These are phyloP conservation scores for Suhomyces panamericanus DNA, from an alignment of 1,139 yeast species.

Conservation along the genomic window DNA sequence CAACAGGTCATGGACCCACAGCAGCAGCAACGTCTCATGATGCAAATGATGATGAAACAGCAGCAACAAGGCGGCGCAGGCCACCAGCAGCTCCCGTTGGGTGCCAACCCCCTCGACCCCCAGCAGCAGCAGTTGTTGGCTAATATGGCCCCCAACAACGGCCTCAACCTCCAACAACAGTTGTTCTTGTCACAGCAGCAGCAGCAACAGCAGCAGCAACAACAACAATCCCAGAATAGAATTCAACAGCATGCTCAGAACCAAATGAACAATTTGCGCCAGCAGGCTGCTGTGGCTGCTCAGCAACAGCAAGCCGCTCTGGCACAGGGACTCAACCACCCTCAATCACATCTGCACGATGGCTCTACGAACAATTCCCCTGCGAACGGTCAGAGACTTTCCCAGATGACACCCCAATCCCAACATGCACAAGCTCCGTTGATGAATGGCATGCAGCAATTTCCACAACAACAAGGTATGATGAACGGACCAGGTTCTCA, in stretches of 20 bases:
- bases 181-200: slow-evolving; percentile 26
- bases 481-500: slow-evolving; percentile 10
- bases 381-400: slow-evolving; percentile 20
- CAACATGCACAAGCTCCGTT: slow-evolving; percentile 20
- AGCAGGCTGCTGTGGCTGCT: slow-evolving; percentile 42
- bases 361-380: slow-evolving; percentile 23
- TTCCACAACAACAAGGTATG: slow-evolving; percentile 18
- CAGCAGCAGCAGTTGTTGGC: slow-evolving; percentile 16
- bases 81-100: slow-evolving; percentile 18
- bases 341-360: slow-evolving; percentile 18
- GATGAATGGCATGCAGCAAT: slow-evolving; percentile 18
- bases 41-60: slow-evolving; percentile 29
- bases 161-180: slow-evolving; percentile 27
- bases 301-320: slow-evolving; percentile 28
- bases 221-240: slow-evolving; percentile 29
- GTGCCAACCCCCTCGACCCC: slow-evolving; percentile 22
- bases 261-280: slow-evolving; percentile 54
- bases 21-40: slow-evolving; percentile 24
- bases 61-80: slow-evolving; percentile 19
- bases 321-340: slow-evolving; percentile 14
- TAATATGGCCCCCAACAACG: slow-evolving; percentile 9
- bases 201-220: slow-evolving; percentile 3
- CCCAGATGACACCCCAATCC: slow-evolving; percentile 24
- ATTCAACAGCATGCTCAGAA: slow-evolving; percentile 53
- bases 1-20: slow-evolving; percentile 15